These are phyloP conservation scores for Gamsiella multidivaricata DNA, from an alignment of 192 early-diverging fungal species.

Conservation along the genomic window DNA sequence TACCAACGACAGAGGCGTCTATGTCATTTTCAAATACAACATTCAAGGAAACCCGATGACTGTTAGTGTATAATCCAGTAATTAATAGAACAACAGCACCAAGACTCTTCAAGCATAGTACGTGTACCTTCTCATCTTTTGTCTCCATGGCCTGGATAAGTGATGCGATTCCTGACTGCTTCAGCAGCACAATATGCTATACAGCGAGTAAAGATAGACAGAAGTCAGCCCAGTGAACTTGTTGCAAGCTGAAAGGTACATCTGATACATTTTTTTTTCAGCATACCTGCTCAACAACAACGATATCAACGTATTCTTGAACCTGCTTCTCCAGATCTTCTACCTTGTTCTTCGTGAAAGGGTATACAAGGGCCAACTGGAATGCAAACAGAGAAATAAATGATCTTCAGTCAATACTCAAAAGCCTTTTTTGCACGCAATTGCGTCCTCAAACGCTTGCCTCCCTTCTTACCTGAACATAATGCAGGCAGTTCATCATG, in stretches of 20 bases:
- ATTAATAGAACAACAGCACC: too few relatives aligned
- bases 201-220: neutral
- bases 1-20: slow-evolving; percentile 68
- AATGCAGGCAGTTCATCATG: slow-evolving; percentile 78
- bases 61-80: too few relatives aligned
- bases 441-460: neutral
- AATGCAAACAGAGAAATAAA: neutral
- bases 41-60: too few relatives aligned
- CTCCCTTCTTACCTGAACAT: slow-evolving; percentile 68
- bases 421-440: neutral
- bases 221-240: neutral
- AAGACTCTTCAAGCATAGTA: neutral
- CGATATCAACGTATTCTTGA: slow-evolving; percentile 67
- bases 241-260: neutral
- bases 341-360: slow-evolving; percentile 70
- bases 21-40: too few relatives aligned
- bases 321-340: slow-evolving; percentile 69
- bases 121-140: slow-evolving; percentile 64
- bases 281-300: slow-evolving; percentile 75
- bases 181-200: slow-evolving; percentile 67
- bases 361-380: slow-evolving; percentile 74
- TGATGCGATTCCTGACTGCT: slow-evolving; percentile 70
- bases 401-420: too few relatives aligned
- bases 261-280: neutral
- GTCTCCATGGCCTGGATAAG: slow-evolving; percentile 65